Conservation (phyloP, 2,329 filamentous ascomycete genomes). For the Fusarium agapanthi region DNA sequence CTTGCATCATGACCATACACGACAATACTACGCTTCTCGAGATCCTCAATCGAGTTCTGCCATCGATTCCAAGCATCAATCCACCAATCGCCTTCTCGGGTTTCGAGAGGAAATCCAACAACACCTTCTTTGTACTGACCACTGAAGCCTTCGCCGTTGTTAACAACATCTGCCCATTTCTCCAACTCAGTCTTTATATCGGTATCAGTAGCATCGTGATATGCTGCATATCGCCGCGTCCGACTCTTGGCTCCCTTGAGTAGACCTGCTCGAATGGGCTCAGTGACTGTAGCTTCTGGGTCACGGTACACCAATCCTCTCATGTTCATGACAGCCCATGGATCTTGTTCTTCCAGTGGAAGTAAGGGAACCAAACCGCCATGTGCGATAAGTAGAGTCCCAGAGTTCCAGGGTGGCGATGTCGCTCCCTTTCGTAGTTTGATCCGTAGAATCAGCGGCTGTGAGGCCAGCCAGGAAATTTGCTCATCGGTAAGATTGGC, state of each 20-base stretch:
- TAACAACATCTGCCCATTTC: not conserved
- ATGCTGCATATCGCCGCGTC: conserved; percentile 7
- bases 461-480: conserved; percentile 20
- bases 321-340: conserved; percentile 87
- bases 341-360: conserved; percentile 72
- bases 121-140: not conserved
- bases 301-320: conserved; percentile 70
- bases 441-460: conserved; percentile 27
- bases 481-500: conserved; percentile 10
- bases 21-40: conserved; percentile 63
- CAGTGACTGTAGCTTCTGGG: not conserved
- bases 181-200: not conserved
- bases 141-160: not conserved
- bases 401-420: conserved; percentile 28
- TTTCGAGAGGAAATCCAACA: conserved; percentile 15
- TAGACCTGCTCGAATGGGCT: conserved; percentile 6
- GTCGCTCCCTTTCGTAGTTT: not conserved
- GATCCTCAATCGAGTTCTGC: conserved; percentile 17
- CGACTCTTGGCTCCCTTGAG: conserved; percentile 28
- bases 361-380: conserved; percentile 81
- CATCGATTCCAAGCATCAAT: conserved; percentile 31
- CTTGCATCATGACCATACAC: conserved; percentile 87
- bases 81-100: conserved; percentile 25
- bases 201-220: not conserved
- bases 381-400: conserved; percentile 70